Evolutionary conservation across 2,329 filamentous ascomycete species (phyloP).

Genomic region (Fusarium bulbicola): DNA sequence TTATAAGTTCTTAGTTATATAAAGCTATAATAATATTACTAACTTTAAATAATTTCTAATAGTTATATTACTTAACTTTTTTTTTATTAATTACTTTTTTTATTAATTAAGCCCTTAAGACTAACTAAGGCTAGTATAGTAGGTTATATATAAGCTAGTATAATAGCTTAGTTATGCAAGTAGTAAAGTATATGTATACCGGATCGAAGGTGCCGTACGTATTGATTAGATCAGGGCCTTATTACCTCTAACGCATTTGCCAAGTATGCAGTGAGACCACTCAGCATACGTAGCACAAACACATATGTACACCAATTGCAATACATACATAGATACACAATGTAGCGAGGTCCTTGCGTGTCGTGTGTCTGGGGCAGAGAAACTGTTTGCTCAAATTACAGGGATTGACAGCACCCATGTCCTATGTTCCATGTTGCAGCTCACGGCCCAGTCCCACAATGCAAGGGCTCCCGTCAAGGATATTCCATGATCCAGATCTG

Average conservation of each 20-base stretch:
- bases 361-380: slow-evolving; percentile 7
- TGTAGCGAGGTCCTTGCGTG: slow-evolving; percentile 22
- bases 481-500: slow-evolving; percentile 17
- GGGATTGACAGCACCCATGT: slow-evolving; percentile 15
- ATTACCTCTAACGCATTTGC: slow-evolving; percentile 5
- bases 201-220: too few relatives aligned
- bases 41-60: too few relatives aligned
- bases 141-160: too few relatives aligned
- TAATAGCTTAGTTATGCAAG: too few relatives aligned
- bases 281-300: neutral
- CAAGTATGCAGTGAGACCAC: slow-evolving; percentile 13
- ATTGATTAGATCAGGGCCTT: too few relatives aligned
- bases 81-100: too few relatives aligned
- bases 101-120: too few relatives aligned
- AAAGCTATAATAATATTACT: too few relatives aligned
- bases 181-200: too few relatives aligned
- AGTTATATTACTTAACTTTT: too few relatives aligned
- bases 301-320: slow-evolving; percentile 13
- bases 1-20: too few relatives aligned
- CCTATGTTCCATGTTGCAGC: slow-evolving; percentile 29
- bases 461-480: slow-evolving; percentile 24
- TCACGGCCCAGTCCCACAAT: slow-evolving; percentile 25
- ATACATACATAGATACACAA: slow-evolving; percentile 19
- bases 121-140: too few relatives aligned
- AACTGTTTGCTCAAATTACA: slow-evolving; percentile 26